Evolutionary conservation across 352 stramenopile genomes (phyloP), one percentile per base, ranked within the genome.

Genomic region (Blastocystis sp.): DNA sequence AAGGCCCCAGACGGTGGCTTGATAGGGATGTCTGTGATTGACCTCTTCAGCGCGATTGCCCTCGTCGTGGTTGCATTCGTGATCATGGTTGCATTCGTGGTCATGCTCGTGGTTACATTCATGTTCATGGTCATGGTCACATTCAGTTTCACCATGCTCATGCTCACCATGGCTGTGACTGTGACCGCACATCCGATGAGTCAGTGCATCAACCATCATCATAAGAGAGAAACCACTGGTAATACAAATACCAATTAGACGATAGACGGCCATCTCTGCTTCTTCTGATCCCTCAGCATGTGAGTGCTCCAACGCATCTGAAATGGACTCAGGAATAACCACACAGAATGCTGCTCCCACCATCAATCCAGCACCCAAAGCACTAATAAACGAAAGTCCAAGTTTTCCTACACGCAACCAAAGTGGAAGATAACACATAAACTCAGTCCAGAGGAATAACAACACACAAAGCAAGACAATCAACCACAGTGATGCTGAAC

Each of bases 221-320:
- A 89, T 89, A 9, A 89, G 27, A 48, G 53, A 59, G 57, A 89
- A 89, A 78, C 78, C 78, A 58, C 51, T n/a, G 40, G 78, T 79
- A 24, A 89, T 69, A 48, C 78, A 89, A 89, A 89, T 89, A 89
- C 78, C 78, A n/a, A 89, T 89, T 22, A 89, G 40, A 64, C 78
- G 60, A 69, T 79, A 89, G 6, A 59, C 78, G 57, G 27, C 35
- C 42, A 89, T 56, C 24, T 78, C 60, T 5, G 60, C 78, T 22
- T 89, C 78, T 27, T 76, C 66, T 13, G 58, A 54, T 19, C 62
- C 44, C 7, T 48, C 53, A 4, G 35, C 58, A 35, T 42, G 42
- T 11, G 56, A 37, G 53, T 78, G 53, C 17, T 57, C 78, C 30
- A 89, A 42, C 37, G 78, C 78, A 24, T 89, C 78, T 24, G 37